These are phyloP conservation scores for Diplogelasinospora grovesii DNA, from an alignment of 495 filamentous ascomycete species.

Conservation along the genomic window DNA sequence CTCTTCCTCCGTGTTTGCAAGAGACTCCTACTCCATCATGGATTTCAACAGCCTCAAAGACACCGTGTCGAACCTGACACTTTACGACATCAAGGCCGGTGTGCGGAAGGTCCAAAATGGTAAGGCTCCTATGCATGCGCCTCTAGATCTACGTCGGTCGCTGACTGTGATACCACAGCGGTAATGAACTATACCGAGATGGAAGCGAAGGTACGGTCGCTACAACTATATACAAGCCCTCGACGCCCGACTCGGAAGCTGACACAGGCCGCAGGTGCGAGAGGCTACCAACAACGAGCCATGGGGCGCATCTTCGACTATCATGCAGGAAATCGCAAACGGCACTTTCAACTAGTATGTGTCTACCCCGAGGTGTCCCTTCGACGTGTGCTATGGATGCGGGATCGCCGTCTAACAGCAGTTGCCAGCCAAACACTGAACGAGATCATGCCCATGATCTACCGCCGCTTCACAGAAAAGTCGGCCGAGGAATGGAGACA, in stretches of 20 bases:
- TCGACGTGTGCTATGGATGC: background rate
- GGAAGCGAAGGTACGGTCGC: conserved; percentile 81
- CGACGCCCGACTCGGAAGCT: conserved; percentile 15
- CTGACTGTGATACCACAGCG: conserved; percentile 45
- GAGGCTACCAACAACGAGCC: conserved; percentile 98
- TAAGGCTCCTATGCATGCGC: conserved; percentile 34
- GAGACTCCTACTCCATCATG: conserved; percentile 45
- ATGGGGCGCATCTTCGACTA: conserved; percentile 85
- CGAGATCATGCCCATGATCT: conserved; percentile 99
- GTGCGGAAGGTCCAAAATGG: conserved; percentile 99
- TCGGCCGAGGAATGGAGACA: conserved; percentile 97
- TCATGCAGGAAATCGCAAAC: conserved; percentile 94
- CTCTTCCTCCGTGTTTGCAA: too few species aligned
- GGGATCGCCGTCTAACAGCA: background rate
- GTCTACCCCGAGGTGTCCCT: background rate
- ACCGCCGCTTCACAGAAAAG: conserved; percentile 98
- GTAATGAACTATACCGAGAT: conserved; percentile 99
- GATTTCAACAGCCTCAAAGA: conserved; percentile 82
- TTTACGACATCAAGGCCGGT: conserved; percentile 96
- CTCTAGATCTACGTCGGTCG: background rate
- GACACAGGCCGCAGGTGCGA: conserved; percentile 55
- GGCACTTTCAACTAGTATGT: conserved; percentile 97
- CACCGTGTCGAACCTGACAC: conserved; percentile 84
- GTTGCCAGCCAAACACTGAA: conserved; percentile 87
- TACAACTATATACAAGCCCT: conserved; percentile 9